Conservation (phyloP, 768 basidiomycete species). For the Phylloporus sp. region DNA sequence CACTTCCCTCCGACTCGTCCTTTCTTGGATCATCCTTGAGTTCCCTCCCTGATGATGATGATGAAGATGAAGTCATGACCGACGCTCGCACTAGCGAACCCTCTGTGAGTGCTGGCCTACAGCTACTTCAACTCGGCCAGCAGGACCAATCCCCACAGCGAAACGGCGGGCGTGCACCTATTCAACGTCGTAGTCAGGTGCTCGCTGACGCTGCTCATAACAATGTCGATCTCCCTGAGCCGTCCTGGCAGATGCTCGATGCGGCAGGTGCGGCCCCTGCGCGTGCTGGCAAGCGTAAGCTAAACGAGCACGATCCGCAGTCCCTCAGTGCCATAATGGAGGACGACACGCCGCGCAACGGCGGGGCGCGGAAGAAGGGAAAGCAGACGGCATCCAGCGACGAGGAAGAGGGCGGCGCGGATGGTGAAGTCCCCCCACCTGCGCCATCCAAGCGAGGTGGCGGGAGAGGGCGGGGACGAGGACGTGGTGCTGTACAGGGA, state of each 20-base stretch:
- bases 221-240: conserved; percentile 40
- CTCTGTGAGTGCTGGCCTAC: conserved; percentile 30
- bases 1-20: conserved; percentile 9
- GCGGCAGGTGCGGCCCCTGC: conserved; percentile 19
- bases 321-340: conserved; percentile 26
- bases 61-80: conserved; percentile 18
- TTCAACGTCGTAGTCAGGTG: conserved; percentile 47
- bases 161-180: conserved; percentile 19
- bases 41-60: conserved; percentile 21
- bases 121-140: conserved; percentile 32
- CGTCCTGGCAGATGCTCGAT: conserved; percentile 54
- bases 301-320: conserved; percentile 23
- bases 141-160: conserved; percentile 5
- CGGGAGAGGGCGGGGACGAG: conserved; percentile 23
- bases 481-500: conserved; percentile 13
- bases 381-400: conserved; percentile 16
- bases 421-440: conserved; percentile 5
- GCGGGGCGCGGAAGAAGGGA: conserved; percentile 23
- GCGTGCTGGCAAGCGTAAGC: conserved; percentile 37
- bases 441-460: conserved; percentile 15
- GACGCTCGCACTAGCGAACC: conserved; percentile 13
- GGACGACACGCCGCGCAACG: conserved; percentile 6
- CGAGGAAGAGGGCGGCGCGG: conserved; percentile 11
- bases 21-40: conserved; percentile 18
- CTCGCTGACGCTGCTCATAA: conserved; percentile 43